phyloP scores from a whole-genome alignment of 2,329 filamentous ascomycete species.

The Aspergillus tamarii region DNA sequence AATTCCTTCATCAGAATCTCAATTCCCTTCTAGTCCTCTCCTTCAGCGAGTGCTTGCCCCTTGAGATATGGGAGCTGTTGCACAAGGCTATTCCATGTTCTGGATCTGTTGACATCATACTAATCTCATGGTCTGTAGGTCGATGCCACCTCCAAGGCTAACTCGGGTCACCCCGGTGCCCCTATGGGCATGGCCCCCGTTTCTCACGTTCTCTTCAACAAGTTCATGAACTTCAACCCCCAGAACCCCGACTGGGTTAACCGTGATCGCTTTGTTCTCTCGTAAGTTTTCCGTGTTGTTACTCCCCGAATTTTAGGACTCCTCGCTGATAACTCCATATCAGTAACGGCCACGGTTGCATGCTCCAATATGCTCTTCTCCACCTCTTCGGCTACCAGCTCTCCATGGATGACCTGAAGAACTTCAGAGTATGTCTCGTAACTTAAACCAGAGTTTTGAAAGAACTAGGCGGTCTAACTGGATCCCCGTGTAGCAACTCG shows the following conservation, averaged over 20 bases:
- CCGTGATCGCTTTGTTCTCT: conserved; percentile 97
- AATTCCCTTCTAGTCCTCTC: not conserved
- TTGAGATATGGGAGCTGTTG: not conserved
- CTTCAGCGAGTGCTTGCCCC: fast-evolving
- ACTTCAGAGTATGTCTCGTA: conserved; percentile 78
- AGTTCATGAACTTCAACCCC: conserved; percentile 99
- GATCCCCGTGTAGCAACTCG: conserved; percentile 58
- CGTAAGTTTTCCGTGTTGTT: conserved; percentile 64
- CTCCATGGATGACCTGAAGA: conserved; percentile 88
- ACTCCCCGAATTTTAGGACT: not conserved
- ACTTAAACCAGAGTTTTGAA: not conserved
- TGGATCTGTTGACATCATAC: not conserved
- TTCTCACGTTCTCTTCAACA: conserved; percentile 97
- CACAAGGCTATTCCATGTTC: not conserved
- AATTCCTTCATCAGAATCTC: not conserved
- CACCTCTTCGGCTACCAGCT: conserved; percentile 93
- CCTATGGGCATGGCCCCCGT: conserved; percentile 97
- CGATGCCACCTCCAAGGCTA: conserved; percentile 94
- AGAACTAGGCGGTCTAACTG: conserved; percentile 9
- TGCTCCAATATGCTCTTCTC: conserved; percentile 98
- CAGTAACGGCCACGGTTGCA: conserved; percentile 98
- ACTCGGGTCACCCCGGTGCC: conserved; percentile 98
- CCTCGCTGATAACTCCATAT: conserved; percentile 12
- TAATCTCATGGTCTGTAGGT: conserved; percentile 60
- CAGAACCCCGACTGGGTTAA: conserved; percentile 98